These are phyloP conservation scores for Macrolepiota dolichaula DNA, from an alignment of 768 basidiomycete species.

Conservation along the genomic window DNA sequence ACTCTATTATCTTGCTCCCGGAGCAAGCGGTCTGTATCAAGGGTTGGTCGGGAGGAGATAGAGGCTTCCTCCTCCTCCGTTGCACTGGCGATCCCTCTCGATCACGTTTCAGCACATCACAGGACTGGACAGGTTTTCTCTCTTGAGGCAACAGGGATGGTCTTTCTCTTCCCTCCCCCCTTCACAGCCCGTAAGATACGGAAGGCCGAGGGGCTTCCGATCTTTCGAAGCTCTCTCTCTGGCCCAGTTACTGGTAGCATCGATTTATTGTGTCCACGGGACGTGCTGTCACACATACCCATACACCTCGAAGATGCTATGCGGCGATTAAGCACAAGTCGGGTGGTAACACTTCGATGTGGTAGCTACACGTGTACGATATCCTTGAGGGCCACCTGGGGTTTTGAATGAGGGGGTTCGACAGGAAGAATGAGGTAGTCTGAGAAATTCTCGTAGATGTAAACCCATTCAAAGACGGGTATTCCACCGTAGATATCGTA, in stretches of 20 bases:
- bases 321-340: background rate
- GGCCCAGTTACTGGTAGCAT: background rate
- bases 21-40: background rate
- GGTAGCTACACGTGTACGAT: background rate
- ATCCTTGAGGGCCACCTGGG: background rate
- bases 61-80: background rate
- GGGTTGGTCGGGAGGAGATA: background rate
- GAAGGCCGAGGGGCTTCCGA: conserved; percentile 7
- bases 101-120: background rate
- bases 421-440: background rate
- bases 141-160: background rate
- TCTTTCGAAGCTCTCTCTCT: conserved; percentile 7
- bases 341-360: background rate
- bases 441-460: background rate
- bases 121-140: background rate
- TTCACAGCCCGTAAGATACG: conserved; percentile 3
- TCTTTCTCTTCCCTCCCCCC: no score
- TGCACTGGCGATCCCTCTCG: background rate
- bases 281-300: background rate
- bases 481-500: background rate
- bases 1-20: background rate
- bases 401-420: background rate
- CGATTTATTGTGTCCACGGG: background rate
- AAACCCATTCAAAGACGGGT: background rate
- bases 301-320: background rate